Evolutionary conservation across 768 basidiomycete species (phyloP), one percentile per base, ranked within the genome.

Genomic region (Pisolithus orientalis): DNA sequence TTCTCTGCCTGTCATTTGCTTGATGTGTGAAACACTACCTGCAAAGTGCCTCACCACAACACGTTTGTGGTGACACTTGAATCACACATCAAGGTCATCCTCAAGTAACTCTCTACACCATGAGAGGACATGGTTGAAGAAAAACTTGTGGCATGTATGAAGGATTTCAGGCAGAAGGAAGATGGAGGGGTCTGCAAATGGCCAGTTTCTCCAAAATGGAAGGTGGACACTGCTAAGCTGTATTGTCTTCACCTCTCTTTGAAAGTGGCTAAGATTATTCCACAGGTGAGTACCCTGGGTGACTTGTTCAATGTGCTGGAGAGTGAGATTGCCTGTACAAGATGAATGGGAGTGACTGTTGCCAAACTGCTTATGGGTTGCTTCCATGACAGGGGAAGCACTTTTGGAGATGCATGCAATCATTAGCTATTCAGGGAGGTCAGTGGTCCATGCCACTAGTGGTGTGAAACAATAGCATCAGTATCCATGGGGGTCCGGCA

Each of bases 401-500:
- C n/a, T n/a, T n/a, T n/a, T n/a, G n/a, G n/a, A n/a, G n/a, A n/a
- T n/a, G n/a, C n/a, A n/a, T n/a, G n/a, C n/a, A n/a, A n/a, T n/a
- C n/a, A n/a, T n/a, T n/a, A n/a, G n/a, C n/a, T n/a, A n/a, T n/a
- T n/a, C n/a, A n/a, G n/a, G n/a, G n/a, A n/a, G n/a, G n/a, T n/a
- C n/a, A n/a, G n/a, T n/a, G n/a, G n/a, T n/a, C n/a, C n/a, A n/a
- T n/a, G 38, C 13, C 11, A 39, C 38, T 39, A 39, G 11, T 13
- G 38, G 38, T 5, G 38, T 39, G 11, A 39, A 39, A 39, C 38
- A 39, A n/a, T n/a, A 13, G 13, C 17, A 25, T 24, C 31, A 11
- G 34, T 28, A 3, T 25, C 55, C 53, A 16, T 7, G 31, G 1
- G 60, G 63, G 43, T 69, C 66, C 13, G 60, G 50, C 61, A n/a